Base-by-base conservation (phyloP, 495 filamentous ascomycete genomes). In the Trichoderma erinaceum region DNA sequence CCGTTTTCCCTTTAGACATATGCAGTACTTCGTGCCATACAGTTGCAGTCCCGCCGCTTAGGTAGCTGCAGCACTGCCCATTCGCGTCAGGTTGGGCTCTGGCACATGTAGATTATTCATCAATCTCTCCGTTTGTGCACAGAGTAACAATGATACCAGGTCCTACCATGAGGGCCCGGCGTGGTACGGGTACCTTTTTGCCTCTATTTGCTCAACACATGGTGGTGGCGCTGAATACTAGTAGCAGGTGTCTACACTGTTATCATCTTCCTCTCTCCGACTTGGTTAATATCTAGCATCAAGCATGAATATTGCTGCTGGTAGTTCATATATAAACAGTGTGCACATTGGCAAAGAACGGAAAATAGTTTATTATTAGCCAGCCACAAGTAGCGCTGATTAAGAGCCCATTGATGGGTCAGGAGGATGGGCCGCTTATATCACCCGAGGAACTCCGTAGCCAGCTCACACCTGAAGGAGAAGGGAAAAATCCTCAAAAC, bases 371-470 rank as follows among this genome's bases (percentile, higher is more conserved):
- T 61, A 61, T 61, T 61, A 61, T 61, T 61, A 32, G 56, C 56
- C 7, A 32, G 56, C 56, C 56, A 61, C 23, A 27, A 21, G 56
- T 61, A 61, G 56, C 56, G 56, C 56, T 61, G 56, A 61, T 61
- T 61, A 23, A 61, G 56, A 11, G 50, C 21, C 18, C 11, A 16
- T n/a, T 2, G 50, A 61, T 32, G 56, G 27, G 56, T 61, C 23
- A 61, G 56, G 56, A 61, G 56, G 56, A 61, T 61, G 56, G 56
- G 56, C 56, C 56, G 23, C 56, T 61, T 61, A 29, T 18, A 16
- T 32, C 16, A 25, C 15, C n/a, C 15, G 27, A 32, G 10, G 56
- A n/a, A 10, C 18, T n/a, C 8, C 18, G 48, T 10, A 21, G 4
- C 11, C n/a, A 18, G 48, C 15, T 52, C 18, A 18, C n/a, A 0